A percentile compares a stretch with the other conserved stretches of the same genome.
Conservation (phyloP, 2,329 filamentous ascomycete species). For the Scedosporium boydii region DNA sequence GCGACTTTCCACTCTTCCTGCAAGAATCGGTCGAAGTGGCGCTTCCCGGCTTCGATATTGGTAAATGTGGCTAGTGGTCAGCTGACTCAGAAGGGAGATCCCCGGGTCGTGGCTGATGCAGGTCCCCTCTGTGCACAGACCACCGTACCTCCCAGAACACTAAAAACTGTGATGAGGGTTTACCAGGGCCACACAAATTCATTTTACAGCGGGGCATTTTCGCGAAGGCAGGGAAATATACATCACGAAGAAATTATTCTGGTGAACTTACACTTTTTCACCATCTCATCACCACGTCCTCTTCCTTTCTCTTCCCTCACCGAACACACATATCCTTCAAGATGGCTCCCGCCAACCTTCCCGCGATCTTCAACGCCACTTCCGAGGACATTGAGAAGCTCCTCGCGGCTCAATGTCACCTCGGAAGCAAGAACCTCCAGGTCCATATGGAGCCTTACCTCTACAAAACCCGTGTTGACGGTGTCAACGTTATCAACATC, state of each 20-base stretch:
- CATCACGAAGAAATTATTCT: conserved; percentile 3
- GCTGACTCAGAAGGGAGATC: background rate
- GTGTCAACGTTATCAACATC: conserved; percentile 98
- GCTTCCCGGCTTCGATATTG: background rate
- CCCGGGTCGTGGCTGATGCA: background rate
- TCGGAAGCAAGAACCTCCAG: conserved; percentile 98
- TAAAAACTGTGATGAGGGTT: conserved; percentile 7
- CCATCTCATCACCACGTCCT: background rate
- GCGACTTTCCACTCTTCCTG: background rate
- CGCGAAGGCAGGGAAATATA: background rate
- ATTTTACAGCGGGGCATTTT: conserved; percentile 3
- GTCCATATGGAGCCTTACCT: conserved; percentile 99
- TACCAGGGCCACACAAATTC: conserved; percentile 4
- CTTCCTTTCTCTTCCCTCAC: background rate
- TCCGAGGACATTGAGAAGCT: conserved; percentile 99
- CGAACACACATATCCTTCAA: conserved; percentile 37
- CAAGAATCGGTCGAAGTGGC: background rate
- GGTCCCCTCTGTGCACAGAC: background rate
- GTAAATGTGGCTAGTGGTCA: background rate
- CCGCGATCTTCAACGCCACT: conserved; percentile 92
- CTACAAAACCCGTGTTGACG: conserved; percentile 98
- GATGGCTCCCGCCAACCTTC: conserved; percentile 93
- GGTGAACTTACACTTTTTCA: background rate
- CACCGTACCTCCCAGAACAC: background rate
- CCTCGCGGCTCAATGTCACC: conserved; percentile 90